Evolutionary conservation across 2,329 filamentous ascomycete genomes (phyloP).

Genomic region (Elsinoe batatas): DNA sequence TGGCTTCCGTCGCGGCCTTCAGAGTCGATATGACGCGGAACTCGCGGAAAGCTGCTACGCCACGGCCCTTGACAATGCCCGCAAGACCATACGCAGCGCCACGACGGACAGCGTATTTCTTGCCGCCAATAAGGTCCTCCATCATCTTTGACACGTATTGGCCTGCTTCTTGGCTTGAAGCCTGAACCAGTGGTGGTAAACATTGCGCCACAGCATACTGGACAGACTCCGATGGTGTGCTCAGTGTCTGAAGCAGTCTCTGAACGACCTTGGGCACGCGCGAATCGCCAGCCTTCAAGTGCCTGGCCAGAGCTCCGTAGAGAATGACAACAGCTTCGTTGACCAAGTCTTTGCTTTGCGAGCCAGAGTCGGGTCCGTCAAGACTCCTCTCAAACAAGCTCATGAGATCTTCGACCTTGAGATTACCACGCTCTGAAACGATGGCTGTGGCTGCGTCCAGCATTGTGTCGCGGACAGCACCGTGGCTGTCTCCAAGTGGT

Average conservation of each 20-base stretch:
- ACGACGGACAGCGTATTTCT: conserved; percentile 84
- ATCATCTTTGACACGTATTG: conserved; percentile 74
- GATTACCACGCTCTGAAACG: conserved; percentile 70
- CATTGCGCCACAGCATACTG: conserved; percentile 95
- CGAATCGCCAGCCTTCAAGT: conserved; percentile 73
- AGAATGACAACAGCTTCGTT: conserved; percentile 97
- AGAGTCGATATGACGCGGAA: conserved; percentile 77
- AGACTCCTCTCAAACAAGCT: conserved; percentile 78
- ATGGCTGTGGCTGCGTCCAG: conserved; percentile 76
- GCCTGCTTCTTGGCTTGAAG: conserved; percentile 65
- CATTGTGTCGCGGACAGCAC: conserved; percentile 76
- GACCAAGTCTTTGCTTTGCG: conserved; percentile 73
- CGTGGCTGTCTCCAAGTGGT: conserved; percentile 74
- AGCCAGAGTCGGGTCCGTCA: conserved; percentile 74
- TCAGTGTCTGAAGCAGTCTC: conserved; percentile 74
- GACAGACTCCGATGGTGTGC: conserved; percentile 90
- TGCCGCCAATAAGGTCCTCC: conserved; percentile 72
- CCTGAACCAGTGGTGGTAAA: conserved; percentile 77
- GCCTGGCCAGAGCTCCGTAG: conserved; percentile 85
- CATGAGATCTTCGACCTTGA: conserved; percentile 83
- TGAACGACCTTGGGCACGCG: conserved; percentile 84
- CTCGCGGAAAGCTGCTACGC: conserved; percentile 70
- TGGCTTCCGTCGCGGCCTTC: conserved; percentile 79
- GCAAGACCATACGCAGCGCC: conserved; percentile 92
- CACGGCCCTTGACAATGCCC: conserved; percentile 80